phyloP scores from a whole-genome alignment of 768 basidiomycete species.

The Suillus placidus region DNA sequence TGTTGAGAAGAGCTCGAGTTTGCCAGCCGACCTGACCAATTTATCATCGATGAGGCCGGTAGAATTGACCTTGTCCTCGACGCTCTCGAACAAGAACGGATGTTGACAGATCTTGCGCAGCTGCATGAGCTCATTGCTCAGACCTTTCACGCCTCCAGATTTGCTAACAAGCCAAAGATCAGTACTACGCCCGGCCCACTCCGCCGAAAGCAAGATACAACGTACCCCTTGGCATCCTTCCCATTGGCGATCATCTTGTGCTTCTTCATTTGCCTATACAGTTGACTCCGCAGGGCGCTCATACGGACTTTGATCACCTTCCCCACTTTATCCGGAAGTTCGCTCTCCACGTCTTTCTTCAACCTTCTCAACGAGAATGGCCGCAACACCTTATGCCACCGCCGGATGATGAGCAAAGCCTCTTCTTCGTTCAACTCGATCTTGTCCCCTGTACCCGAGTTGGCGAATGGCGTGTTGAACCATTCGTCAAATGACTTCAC shows the following conservation, averaged over 20 bases:
- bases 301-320: conserved; percentile 97
- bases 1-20: conserved; percentile 90
- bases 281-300: conserved; percentile 87
- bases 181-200: not conserved
- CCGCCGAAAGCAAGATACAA: conserved; percentile 14
- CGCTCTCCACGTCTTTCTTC: conserved; percentile 97
- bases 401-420: conserved; percentile 93
- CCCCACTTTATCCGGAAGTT: conserved; percentile 96
- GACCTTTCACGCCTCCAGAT: conserved; percentile 78
- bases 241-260: conserved; percentile 95
- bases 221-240: conserved; percentile 73
- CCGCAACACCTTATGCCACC: conserved; percentile 92
- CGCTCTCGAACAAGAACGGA: conserved; percentile 93
- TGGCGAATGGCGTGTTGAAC: conserved; percentile 99
- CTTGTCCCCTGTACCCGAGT: conserved; percentile 96
- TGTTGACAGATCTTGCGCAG: conserved; percentile 98
- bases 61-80: conserved; percentile 93
- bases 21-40: conserved; percentile 85
- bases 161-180: conserved; percentile 46
- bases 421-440: conserved; percentile 99
- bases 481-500: conserved; percentile 99
- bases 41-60: conserved; percentile 80
- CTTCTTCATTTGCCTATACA: conserved; percentile 98
- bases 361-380: conserved; percentile 90
- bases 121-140: conserved; percentile 97